Evolutionary conservation across 495 filamentous ascomycete species (phyloP).

Genomic region (Aspergillus sclerotioniger): DNA sequence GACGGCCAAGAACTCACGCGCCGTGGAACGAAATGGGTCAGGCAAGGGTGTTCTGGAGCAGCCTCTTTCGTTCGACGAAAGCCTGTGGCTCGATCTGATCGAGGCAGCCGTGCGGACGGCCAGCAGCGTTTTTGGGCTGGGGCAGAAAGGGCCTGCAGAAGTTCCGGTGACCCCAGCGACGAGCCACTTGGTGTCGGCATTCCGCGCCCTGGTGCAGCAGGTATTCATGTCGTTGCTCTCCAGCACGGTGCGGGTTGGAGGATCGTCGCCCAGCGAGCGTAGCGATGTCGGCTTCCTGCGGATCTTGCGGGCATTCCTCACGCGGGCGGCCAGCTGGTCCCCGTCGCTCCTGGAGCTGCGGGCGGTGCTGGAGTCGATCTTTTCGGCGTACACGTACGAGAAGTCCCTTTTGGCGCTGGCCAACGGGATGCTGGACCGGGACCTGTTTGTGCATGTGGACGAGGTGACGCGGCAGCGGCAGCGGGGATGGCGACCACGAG

Average conservation of each 20-base stretch:
- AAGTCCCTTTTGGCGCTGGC: slow-evolving; percentile 81
- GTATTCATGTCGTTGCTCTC: slow-evolving; percentile 85
- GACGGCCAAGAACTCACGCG: slow-evolving; percentile 43
- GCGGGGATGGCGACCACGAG: slow-evolving; percentile 82
- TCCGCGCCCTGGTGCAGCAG: slow-evolving; percentile 81
- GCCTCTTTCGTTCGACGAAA: slow-evolving; percentile 71
- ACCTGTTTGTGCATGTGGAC: slow-evolving; percentile 81
- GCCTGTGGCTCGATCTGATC: slow-evolving; percentile 88
- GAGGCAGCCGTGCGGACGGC: slow-evolving; percentile 80
- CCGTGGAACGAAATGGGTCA: slow-evolving; percentile 36
- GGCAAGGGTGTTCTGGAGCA: slow-evolving; percentile 49
- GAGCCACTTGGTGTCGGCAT: slow-evolving; percentile 50
- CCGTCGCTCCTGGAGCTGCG: slow-evolving; percentile 86
- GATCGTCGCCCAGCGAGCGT: slow-evolving; percentile 35
- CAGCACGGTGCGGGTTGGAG: slow-evolving; percentile 49
- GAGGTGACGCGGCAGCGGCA: slow-evolving; percentile 73
- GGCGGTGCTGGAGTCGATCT: slow-evolving; percentile 79
- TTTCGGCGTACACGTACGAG: slow-evolving; percentile 93
- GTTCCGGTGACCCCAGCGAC: slow-evolving; percentile 9
- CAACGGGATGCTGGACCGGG: slow-evolving; percentile 81
- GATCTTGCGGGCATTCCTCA: slow-evolving; percentile 87
- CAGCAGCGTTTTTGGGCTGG: slow-evolving; percentile 51
- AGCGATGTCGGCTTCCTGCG: slow-evolving; percentile 78
- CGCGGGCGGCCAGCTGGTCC: slow-evolving; percentile 73
- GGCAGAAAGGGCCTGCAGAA: slow-evolving; percentile 24